phyloP scores from a whole-genome alignment of 371 early-diverging fungal genomes.

The Paramicrosporidium saccamoebae region DNA sequence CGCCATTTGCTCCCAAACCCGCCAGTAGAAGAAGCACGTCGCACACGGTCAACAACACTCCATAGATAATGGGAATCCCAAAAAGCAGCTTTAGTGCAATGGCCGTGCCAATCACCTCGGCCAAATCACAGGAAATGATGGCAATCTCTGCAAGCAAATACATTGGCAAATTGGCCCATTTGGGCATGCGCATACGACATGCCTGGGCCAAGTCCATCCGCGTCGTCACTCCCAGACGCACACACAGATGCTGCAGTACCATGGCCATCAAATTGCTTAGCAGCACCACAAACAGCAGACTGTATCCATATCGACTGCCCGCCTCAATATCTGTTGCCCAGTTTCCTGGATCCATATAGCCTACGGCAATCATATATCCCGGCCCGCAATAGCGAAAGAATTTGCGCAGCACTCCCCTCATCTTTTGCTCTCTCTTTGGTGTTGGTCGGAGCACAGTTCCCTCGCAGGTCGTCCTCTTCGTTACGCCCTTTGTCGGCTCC shows the following conservation, averaged over 20 bases:
- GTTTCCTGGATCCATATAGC: conserved; percentile 34
- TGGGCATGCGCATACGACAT: conserved; percentile 8
- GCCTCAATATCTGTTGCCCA: conserved; percentile 28
- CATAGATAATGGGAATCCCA: conserved; percentile 14
- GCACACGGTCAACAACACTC: conserved; percentile 23
- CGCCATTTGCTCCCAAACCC: conserved; percentile 21
- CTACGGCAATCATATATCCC: conserved; percentile 17
- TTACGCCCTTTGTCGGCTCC: no score
- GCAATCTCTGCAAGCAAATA: conserved; percentile 27
- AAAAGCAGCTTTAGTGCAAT: conserved; percentile 28
- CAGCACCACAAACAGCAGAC: conserved; percentile 21
- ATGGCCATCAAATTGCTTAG: conserved; percentile 20
- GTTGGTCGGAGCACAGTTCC: no score
- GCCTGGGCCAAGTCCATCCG: conserved; percentile 24
- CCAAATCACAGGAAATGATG: conserved; percentile 35
- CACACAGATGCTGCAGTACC: conserved; percentile 18
- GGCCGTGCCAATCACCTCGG: conserved; percentile 36
- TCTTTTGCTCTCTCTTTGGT: no score
- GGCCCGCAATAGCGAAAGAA: conserved; percentile 7
- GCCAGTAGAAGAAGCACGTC: conserved; percentile 24
- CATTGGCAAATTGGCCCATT: conserved; percentile 8
- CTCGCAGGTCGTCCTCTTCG: no score
- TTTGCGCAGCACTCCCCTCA: no score
- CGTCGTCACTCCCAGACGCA: conserved; percentile 29
- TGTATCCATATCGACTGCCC: conserved; percentile 21